Conservation (phyloP, 768 basidiomycete species). For the Mrakia frigida region DNA sequence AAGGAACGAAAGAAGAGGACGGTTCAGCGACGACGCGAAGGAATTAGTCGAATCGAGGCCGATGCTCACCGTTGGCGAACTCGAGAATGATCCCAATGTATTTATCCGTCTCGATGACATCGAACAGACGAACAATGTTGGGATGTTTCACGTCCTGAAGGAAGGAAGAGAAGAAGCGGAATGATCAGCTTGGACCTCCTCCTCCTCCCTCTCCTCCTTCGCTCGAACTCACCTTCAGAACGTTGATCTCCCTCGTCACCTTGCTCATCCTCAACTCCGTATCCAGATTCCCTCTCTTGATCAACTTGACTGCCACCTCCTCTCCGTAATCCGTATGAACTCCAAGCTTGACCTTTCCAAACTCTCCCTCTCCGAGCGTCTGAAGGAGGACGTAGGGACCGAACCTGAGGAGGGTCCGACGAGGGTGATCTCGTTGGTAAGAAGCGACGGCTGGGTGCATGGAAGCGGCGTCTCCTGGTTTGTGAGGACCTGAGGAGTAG, state of each 20-base stretch:
- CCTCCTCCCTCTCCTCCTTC: background rate
- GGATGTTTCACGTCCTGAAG: slow-evolving; percentile 88
- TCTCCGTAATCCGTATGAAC: slow-evolving; percentile 89
- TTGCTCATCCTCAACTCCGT: slow-evolving; percentile 76
- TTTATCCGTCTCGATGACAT: slow-evolving; percentile 98
- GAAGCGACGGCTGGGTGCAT: slow-evolving; percentile 45
- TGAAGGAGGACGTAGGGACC: slow-evolving; percentile 93
- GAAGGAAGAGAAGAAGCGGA: slow-evolving; percentile 12
- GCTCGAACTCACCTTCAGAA: slow-evolving; percentile 68
- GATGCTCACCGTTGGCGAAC: slow-evolving; percentile 73
- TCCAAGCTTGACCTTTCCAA: slow-evolving; percentile 98
- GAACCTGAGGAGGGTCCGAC: slow-evolving; percentile 53
- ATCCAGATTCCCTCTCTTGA: slow-evolving; percentile 86
- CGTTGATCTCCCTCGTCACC: slow-evolving; percentile 96
- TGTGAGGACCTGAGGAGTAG: background rate
- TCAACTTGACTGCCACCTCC: slow-evolving; percentile 97
- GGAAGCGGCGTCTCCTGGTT: slow-evolving; percentile 36
- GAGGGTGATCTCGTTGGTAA: slow-evolving; percentile 43
- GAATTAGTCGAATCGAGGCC: background rate
- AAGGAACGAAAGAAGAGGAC: background rate
- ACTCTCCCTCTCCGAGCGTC: slow-evolving; percentile 96
- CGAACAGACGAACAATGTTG: slow-evolving; percentile 95
- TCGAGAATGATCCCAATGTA: slow-evolving; percentile 99
- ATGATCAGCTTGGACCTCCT: background rate
- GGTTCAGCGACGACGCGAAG: background rate